phyloP scores from a whole-genome alignment of 306 rosid genomes.

The Medicago ruthenica region DNA sequence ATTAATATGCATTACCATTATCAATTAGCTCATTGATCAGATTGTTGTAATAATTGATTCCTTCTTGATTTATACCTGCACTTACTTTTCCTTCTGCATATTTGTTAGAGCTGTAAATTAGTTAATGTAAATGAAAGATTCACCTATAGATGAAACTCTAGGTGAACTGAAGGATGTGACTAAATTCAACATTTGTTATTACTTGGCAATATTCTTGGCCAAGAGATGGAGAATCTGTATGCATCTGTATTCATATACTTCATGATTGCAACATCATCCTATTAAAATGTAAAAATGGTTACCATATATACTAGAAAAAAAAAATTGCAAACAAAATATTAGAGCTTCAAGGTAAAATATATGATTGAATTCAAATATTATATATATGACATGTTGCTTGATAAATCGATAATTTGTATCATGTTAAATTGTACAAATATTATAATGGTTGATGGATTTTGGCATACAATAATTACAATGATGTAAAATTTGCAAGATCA shows the following conservation, averaged over 20 bases:
- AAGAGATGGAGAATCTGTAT: constrained; percentile 78
- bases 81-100: constrained; percentile 62
- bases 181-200: constrained; percentile 33
- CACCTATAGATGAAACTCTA: neutral
- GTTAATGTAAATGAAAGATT: constrained; percentile 15
- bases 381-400: too few species aligned
- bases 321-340: neutral
- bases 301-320: neutral
- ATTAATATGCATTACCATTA: constrained; percentile 48
- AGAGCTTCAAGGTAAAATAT: neutral
- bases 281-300: constrained; percentile 20
- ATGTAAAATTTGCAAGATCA: neutral
- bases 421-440: neutral
- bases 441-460: too few species aligned
- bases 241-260: constrained; percentile 70
- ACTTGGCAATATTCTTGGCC: constrained; percentile 82
- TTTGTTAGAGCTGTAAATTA: neutral
- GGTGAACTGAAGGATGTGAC: neutral
- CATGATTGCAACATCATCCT: constrained; percentile 80
- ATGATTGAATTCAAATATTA: neutral
- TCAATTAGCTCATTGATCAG: constrained; percentile 62
- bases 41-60: constrained; percentile 64
- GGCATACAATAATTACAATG: too few species aligned
- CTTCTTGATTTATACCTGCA: constrained; percentile 62
- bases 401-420: neutral